Evolutionary conservation across 352 stramenopile genomes (phyloP).

Genomic region (Globisporangium recalcitrans): DNA sequence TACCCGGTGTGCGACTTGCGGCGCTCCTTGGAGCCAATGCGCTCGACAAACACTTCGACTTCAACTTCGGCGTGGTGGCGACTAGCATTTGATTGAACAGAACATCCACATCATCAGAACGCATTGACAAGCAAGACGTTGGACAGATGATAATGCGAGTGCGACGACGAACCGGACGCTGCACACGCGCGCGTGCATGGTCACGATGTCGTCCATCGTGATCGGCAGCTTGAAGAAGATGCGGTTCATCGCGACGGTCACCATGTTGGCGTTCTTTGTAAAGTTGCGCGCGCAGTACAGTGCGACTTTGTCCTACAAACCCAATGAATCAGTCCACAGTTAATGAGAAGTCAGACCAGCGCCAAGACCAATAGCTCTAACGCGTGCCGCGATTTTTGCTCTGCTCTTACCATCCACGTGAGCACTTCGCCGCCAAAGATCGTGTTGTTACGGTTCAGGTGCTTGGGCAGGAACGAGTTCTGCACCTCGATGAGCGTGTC

Average conservation of each 20-base stretch:
- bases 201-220: constrained; percentile 25
- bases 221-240: constrained; percentile 30
- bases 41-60: constrained; percentile 27
- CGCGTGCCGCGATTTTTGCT: not conserved
- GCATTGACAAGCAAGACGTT: not conserved
- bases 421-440: constrained; percentile 65
- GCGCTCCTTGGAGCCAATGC: constrained; percentile 18
- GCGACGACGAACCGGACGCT: constrained; percentile 24
- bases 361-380: not conserved
- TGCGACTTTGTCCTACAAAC: constrained; percentile 19
- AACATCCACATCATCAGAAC: not conserved
- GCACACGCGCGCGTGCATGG: constrained; percentile 23
- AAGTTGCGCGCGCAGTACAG: constrained; percentile 26
- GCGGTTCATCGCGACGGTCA: constrained; percentile 24
- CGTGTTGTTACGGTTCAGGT: constrained; percentile 73
- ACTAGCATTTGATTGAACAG: constrained; percentile 7
- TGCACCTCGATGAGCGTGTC: constrained; percentile 71
- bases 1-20: constrained; percentile 28
- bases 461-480: constrained; percentile 68
- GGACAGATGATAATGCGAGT: no score
- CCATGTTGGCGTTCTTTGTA: constrained; percentile 25
- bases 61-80: constrained; percentile 25
- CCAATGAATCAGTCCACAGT: not conserved
- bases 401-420: constrained; percentile 11
- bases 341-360: not conserved